These are phyloP conservation scores for Oenanthe javanica DNA, from an alignment of 140 eudicot species.

Conservation along the genomic window DNA sequence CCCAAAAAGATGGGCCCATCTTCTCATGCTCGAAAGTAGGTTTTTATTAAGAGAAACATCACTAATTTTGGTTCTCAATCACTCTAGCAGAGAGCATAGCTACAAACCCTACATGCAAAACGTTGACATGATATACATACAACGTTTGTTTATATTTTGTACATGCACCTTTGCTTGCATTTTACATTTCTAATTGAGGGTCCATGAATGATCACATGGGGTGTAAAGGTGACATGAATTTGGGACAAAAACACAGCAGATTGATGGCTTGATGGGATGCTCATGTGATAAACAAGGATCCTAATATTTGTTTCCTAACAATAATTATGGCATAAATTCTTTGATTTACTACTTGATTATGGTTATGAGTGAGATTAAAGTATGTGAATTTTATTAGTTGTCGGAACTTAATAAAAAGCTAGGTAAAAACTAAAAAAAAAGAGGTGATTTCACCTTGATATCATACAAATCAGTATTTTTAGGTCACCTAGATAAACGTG, in stretches of 20 bases:
- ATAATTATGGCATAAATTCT: constrained; percentile 16
- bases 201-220: constrained; percentile 15
- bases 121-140: neutral
- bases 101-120: neutral
- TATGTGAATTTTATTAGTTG: constrained; percentile 20
- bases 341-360: neutral
- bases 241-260: neutral
- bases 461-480: too few relatives aligned
- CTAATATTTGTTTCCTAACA: neutral
- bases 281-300: constrained; percentile 12
- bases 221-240: constrained; percentile 24
- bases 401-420: neutral
- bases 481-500: too few relatives aligned
- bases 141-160: neutral
- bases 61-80: neutral
- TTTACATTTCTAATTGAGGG: constrained; percentile 22
- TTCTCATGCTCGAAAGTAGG: constrained; percentile 35
- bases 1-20: constrained; percentile 2
- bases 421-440: too few relatives aligned
- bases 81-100: neutral
- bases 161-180: constrained; percentile 36
- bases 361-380: constrained; percentile 36
- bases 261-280: constrained; percentile 15
- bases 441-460: too few relatives aligned
- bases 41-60: constrained; percentile 10